Conservation (phyloP, 352 stramenopile species). For the Phytophthora nicotianae region DNA sequence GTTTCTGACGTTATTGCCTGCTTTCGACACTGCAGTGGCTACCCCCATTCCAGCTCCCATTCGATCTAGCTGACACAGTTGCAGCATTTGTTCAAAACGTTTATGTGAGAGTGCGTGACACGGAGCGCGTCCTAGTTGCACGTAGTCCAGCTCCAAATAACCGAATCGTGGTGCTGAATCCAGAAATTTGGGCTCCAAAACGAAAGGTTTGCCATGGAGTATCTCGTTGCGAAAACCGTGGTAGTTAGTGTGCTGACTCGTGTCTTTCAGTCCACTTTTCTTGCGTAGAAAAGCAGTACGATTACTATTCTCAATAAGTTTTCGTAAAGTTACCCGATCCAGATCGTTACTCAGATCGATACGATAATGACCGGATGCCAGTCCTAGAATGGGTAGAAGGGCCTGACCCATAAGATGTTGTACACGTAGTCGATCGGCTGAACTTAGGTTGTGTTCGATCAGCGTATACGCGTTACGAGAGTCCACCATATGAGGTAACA, state of each 20-base stretch:
- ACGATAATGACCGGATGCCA: conserved; percentile 68
- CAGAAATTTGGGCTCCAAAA: conserved; percentile 63
- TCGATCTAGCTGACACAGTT: conserved; percentile 56
- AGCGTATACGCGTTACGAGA: conserved; percentile 60
- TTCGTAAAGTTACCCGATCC: conserved; percentile 70
- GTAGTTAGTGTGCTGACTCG: conserved; percentile 73
- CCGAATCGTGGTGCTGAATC: conserved; percentile 72
- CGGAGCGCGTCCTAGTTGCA: conserved; percentile 50
- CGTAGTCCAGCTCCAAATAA: conserved; percentile 79
- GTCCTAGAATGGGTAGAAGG: conserved; percentile 65
- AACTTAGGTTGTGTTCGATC: conserved; percentile 70
- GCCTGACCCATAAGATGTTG: conserved; percentile 71
- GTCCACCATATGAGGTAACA: conserved; percentile 81
- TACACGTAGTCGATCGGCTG: conserved; percentile 51
- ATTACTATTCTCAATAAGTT: conserved; percentile 81
- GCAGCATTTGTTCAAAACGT: conserved; percentile 70
- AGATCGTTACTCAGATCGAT: conserved; percentile 71
- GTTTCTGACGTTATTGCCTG: conserved; percentile 7
- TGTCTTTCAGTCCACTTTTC: conserved; percentile 68
- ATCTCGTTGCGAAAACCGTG: conserved; percentile 82
- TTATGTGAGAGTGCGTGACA: conserved; percentile 57
- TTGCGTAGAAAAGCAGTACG: conserved; percentile 76
- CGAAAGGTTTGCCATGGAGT: conserved; percentile 65
- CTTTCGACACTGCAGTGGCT: background rate
- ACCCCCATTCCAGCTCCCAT: conserved; percentile 50